Conservation (phyloP, 106 monocot species). For the Agapanthus africanus region DNA sequence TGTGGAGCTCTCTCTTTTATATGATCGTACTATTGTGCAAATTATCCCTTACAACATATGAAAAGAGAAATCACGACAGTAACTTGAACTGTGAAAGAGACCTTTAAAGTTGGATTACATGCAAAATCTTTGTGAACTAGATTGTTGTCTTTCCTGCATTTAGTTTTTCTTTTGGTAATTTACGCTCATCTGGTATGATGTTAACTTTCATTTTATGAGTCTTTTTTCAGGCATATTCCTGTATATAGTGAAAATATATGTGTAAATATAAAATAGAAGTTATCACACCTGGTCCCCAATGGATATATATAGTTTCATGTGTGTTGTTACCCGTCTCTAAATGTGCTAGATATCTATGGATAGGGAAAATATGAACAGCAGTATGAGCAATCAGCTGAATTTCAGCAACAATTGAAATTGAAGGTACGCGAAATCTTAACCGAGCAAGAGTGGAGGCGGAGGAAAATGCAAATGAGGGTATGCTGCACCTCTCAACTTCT, state of each 20-base stretch:
- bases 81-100: background rate
- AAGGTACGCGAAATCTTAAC: slow-evolving; percentile 94
- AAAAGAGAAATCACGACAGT: background rate
- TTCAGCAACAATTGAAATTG: slow-evolving; percentile 70
- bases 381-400: slow-evolving; percentile 81
- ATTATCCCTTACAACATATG: background rate
- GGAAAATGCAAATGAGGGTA: slow-evolving; percentile 99
- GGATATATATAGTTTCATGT: background rate
- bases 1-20: background rate
- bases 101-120: background rate
- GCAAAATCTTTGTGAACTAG: background rate
- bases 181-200: background rate
- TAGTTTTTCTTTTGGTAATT: background rate
- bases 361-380: slow-evolving; percentile 96
- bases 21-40: background rate
- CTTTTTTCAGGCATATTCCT: background rate
- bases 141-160: background rate
- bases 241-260: background rate
- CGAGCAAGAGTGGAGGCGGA: slow-evolving; percentile 92
- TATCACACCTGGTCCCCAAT: background rate
- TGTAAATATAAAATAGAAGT: background rate
- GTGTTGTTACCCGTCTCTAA: background rate
- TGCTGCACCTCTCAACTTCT: background rate
- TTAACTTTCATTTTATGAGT: background rate
- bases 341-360: slow-evolving; percentile 1